Conservation (phyloP, 2,329 filamentous ascomycete genomes). For the Fusarium miscanthi region DNA sequence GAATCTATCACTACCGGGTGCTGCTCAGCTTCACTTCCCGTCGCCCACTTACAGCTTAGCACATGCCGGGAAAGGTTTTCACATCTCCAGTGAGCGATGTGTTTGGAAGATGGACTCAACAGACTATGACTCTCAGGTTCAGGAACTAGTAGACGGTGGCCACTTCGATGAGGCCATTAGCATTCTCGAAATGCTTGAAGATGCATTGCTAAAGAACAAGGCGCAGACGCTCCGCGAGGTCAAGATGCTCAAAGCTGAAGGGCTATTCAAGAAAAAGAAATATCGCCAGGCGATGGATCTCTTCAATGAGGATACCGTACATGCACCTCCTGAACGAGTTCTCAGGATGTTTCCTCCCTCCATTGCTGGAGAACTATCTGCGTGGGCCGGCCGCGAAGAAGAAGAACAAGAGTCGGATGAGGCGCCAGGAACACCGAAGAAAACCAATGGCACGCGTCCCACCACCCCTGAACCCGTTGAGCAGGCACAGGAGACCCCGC, state of each 20-base stretch:
- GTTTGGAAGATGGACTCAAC: conserved; percentile 97
- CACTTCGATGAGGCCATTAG: conserved; percentile 93
- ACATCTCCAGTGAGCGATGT: conserved; percentile 88
- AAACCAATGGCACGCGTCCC: conserved; percentile 44
- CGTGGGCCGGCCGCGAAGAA: conserved; percentile 56
- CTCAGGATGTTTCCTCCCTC: conserved; percentile 84
- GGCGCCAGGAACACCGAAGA: conserved; percentile 44
- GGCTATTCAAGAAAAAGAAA: conserved; percentile 82
- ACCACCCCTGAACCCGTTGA: conserved; percentile 46
- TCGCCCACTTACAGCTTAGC: conserved; percentile 94
- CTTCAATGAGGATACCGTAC: conserved; percentile 84
- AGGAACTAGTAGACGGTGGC: conserved; percentile 78
- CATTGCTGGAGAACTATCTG: conserved; percentile 85
- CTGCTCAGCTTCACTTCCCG: conserved; percentile 87
- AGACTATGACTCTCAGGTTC: conserved; percentile 89
- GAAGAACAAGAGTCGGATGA: conserved; percentile 54
- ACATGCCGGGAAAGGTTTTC: conserved; percentile 94
- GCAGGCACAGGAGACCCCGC: conserved; percentile 45
- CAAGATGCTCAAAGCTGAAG: conserved; percentile 91
- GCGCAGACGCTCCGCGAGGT: conserved; percentile 81
- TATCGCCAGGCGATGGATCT: conserved; percentile 89
- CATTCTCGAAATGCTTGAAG: conserved; percentile 88
- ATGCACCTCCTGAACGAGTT: conserved; percentile 89
- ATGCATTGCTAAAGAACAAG: conserved; percentile 88
- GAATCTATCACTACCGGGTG: conserved; percentile 82